Base-by-base conservation (phyloP, 371 early-diverging fungal genomes). In the Rhizopus sp. region DNA sequence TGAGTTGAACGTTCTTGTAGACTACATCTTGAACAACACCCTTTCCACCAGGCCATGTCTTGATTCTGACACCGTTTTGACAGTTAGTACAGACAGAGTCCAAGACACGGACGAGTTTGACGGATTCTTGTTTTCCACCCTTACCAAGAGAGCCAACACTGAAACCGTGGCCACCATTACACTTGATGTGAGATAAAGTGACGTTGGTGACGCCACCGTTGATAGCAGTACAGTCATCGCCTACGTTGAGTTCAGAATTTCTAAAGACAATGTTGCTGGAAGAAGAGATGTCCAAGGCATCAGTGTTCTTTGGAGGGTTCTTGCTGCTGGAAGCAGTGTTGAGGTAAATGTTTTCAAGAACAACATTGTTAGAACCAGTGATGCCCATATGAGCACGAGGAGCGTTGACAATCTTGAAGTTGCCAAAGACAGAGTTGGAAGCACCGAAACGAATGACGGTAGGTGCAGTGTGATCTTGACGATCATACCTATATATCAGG, bases 21-120 rank as follows among this genome's bases (percentile, higher is more conserved):
- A 39, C 55, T 33, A 69, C 50, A 29, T 44, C 50, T 7, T 33
- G 51, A n/a, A 69, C 69, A 34, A 48, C 39, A 47, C 63, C 66
- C 40, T 66, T 50, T 23, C 66, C 66, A 38, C 66, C 66, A 1
- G 66, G 59, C 73, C 73, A 73, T n/a, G 70, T 70, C 68, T 73
- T 73, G 63, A 73, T 69, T 54, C 72, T 59, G 29, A 73, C 55
- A 62, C 73, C 73, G 45, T 70, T 73, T 54, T 69, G 70, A 46
- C 73, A 73, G 51, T 73, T 57, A 33, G 50, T 63, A 59, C 73
- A 73, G 7, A 34, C 49, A 47, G 59, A 62, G 37, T 62, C 30
- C 3, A 57, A 35, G 10, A 73, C 51, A 33, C 45, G 59, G 12
- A 73, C 53, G 38, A 47, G 57, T 13, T 53, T 50, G 37, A 73